Evolutionary conservation across 768 basidiomycete species (phyloP), one percentile per base, ranked within the genome.

Genomic region (Boletus insuetus): DNA sequence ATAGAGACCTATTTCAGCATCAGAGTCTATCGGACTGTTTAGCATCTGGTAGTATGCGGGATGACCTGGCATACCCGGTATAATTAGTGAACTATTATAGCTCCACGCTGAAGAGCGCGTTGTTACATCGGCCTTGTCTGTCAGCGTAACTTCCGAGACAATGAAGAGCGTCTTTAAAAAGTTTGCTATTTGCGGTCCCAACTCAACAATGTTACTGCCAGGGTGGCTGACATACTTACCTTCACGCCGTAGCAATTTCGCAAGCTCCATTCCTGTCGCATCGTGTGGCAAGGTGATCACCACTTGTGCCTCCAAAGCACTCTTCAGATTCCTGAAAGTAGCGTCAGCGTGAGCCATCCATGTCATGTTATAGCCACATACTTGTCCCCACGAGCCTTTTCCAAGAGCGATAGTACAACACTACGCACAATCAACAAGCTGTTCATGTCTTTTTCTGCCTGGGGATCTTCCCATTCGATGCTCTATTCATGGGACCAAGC

Each of bases 321-420:
- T 88, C 62, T 81, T 84, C 24, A 95, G 65, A n/a, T 81, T 74
- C 62, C 91, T 92, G 52, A 37, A 45, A n/a, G 6, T n/a, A 16
- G 14, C 49, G 46, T 50, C 22, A 61, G 39, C 51, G 54, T 31
- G 10, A 44, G 47, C 41, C 13, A 38, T 32, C 42, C 20, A 43
- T 52, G 11, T 4, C 22, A 20, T 37, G 6, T 26, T 31, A 22
- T 3, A 32, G 32, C 11, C 10, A 67, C 81, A 41, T 61, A 94
- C 93, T 90, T 92, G 43, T 86, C 78, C 44, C 75, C 73, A 22
- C 94, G 77, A 1, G 93, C 93, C 61, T 84, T 74, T 68, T 97
- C 94, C 11, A 96, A 75, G 24, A 91, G 71, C 3, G 77, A 74
- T 37, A 91, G 73, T 1, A 91, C 88, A 3, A 73, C 74, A 9